Evolutionary conservation across 768 basidiomycete genomes (phyloP), one percentile per base, ranked within the genome.

Genomic region (Chalciporus chontae): DNA sequence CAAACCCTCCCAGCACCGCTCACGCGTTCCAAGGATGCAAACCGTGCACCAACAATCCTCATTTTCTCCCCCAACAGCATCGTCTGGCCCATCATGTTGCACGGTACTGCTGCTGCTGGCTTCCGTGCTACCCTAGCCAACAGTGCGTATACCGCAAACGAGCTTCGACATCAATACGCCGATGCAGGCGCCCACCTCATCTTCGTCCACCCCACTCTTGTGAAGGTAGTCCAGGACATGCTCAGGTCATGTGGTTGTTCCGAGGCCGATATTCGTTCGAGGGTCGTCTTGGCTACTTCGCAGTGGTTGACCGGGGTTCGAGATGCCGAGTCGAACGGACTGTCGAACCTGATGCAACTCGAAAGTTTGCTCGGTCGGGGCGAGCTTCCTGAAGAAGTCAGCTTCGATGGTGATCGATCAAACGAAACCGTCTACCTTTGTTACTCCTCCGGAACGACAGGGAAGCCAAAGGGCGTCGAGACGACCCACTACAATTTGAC

Each of bases 401-500:
- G 67, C 56, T 81, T 84, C 43, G 73, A 80, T 11, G 81, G 77
- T 0, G 55, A 72, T 0, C 61, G 70, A 17, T 72, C 81, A 2
- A 61, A 82, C 46, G 82, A 86, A 57, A 88, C 88, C 0, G 66
- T 72, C 3, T 80, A 80, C 55, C 60, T 90, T 34, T 88, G 84
- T 50, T 89, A 89, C 50, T 72, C 69, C 6, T 70, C 69, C 63
- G 89, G 89, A 5, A 91, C 89, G 1, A 89, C 86, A 0, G 87
- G 89, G 2, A 81, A 82, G 54, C 83, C 90, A 3, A 93, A 92
- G 67, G 90, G 79, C 6, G 78, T 81, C 17, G 70, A 76, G 79
- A 84, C 84, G 0, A 85, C 82, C 0, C 84, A 85, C 62, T 72
- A 77, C 50, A 92, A 92, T 57, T 64, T 92, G 41, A 80, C 77